Conservation (phyloP, 805 yeast species). For the Starmerella stigmatis region DNA sequence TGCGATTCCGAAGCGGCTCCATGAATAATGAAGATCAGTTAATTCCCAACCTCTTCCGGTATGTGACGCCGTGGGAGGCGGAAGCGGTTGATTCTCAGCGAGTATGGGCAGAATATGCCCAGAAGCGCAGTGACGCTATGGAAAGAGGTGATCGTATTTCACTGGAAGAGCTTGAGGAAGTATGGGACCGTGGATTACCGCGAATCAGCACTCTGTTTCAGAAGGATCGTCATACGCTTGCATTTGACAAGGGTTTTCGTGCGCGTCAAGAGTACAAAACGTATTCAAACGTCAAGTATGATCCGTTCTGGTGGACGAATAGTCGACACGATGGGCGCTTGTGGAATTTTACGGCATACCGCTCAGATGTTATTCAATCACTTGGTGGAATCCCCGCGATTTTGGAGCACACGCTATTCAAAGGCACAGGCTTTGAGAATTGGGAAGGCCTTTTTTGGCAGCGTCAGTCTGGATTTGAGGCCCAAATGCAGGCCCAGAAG, state of each 20-base stretch:
- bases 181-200: slow-evolving; percentile 96
- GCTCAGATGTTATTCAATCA: slow-evolving; percentile 94
- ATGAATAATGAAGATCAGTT: slow-evolving; percentile 52
- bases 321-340: slow-evolving; percentile 88
- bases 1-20: slow-evolving; percentile 93
- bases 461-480: slow-evolving; percentile 94
- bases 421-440: slow-evolving; percentile 93
- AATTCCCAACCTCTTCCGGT: slow-evolving; percentile 89
- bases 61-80: slow-evolving; percentile 92
- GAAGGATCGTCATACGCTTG: slow-evolving; percentile 86
- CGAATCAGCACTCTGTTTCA: slow-evolving; percentile 91
- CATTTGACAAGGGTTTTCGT: slow-evolving; percentile 90
- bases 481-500: slow-evolving; percentile 85
- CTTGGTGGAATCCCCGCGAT: slow-evolving; percentile 96
- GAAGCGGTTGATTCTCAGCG: slow-evolving; percentile 89
- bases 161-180: slow-evolving; percentile 84
- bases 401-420: slow-evolving; percentile 85
- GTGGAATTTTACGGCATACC: slow-evolving; percentile 86
- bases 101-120: slow-evolving; percentile 96
- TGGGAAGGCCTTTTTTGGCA: slow-evolving; percentile 99
- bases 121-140: slow-evolving; percentile 75
- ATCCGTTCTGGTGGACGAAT: slow-evolving; percentile 96
- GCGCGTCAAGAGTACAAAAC: slow-evolving; percentile 68
- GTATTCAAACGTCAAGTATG: slow-evolving; percentile 57
- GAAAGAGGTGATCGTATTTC: slow-evolving; percentile 78